Base-by-base conservation (phyloP, 1,284 basidiomycete genomes). In the Rhodotorula sp. region DNA sequence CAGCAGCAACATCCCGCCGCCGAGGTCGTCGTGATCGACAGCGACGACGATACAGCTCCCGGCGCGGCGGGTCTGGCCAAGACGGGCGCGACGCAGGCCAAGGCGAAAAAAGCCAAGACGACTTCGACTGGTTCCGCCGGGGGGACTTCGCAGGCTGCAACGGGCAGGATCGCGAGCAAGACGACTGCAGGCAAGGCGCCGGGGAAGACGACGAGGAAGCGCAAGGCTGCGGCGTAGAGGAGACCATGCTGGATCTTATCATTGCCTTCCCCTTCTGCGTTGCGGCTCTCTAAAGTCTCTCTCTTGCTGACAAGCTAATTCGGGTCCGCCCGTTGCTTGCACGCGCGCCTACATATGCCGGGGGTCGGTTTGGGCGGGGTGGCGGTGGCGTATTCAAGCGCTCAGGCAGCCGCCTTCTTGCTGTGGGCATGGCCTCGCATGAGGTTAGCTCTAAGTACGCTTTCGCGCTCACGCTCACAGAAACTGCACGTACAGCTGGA, bases 11-110 rank as follows among this genome's bases (percentile, higher is more conserved):
- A 75, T 56, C 50, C 57, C 34, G 59, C 62, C 34, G 58, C 59
- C 21, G 68, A 74, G 23, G 59, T 74, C 8, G 55, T 74, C 38
- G 66, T 76, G 1, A 49, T 74, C 15, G 67, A 69, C 18, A 67
- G 66, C 60, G 73, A 75, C 45, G 70, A 70, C 1, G 72, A 76
- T 23, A 64, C 26, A 14, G 34, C 5, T 2, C 0, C 47, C 2
- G 19, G n/a, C 31, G 21, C 2, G 10, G 43, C 18, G 54, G 38
- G 10, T 43, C 10, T 43, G 38, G 38, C 31, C 6, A 23, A 34
- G 64, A 52, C 31, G 7, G 10, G 12, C 12, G n/a, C 48, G 21
- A 50, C 66, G 26, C 52, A 54, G 45, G 10, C 63, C 28, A 55
- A 54, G 56, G 62, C 55, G 16, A 71, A 71, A 50, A 70, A 67